Evolutionary conservation across 192 early-diverging fungal species (phyloP).

Genomic region (Coemansia sp.): DNA sequence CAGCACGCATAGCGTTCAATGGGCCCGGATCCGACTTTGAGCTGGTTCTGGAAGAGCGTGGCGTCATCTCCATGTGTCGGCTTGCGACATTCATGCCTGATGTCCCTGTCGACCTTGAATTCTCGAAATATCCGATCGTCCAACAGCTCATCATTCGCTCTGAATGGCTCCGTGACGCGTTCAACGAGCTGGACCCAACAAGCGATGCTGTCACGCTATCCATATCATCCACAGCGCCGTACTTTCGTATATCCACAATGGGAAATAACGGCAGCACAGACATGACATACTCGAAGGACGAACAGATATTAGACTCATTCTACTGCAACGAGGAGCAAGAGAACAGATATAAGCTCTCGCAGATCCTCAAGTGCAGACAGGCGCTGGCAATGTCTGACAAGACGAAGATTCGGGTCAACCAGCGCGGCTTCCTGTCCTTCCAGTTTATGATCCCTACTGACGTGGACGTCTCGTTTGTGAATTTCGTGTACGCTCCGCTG

Average conservation of each 20-base stretch:
- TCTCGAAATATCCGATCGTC: constrained; percentile 28
- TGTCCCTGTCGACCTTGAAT: constrained; percentile 44
- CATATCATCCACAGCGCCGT: constrained; percentile 50
- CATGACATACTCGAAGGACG: constrained; percentile 60
- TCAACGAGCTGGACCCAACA: constrained; percentile 59
- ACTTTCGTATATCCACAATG: constrained; percentile 54
- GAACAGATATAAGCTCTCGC: constrained; percentile 47
- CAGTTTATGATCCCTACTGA: constrained; percentile 58
- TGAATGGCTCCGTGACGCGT: constrained; percentile 58
- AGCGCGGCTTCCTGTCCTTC: constrained; percentile 56
- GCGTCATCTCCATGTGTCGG: constrained; percentile 56
- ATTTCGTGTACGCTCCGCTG: constrained; percentile 46
- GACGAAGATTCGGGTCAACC: constrained; percentile 56
- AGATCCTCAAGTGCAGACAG: constrained; percentile 49
- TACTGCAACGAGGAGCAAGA: constrained; percentile 50
- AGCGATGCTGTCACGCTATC: constrained; percentile 51
- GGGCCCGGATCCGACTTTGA: constrained; percentile 46
- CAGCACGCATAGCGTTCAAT: constrained; percentile 36
- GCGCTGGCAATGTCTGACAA: constrained; percentile 58
- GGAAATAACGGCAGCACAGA: constrained; percentile 55
- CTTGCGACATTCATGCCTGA: constrained; percentile 56
- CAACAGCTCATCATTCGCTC: constrained; percentile 60
- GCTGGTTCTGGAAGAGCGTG: constrained; percentile 58
- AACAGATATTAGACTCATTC: constrained; percentile 57
- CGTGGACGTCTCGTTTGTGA: constrained; percentile 52